Evolutionary conservation across 106 monocot species (phyloP), one percentile per base, ranked within the genome.

Genomic region (Phalaenopsis equestris): DNA sequence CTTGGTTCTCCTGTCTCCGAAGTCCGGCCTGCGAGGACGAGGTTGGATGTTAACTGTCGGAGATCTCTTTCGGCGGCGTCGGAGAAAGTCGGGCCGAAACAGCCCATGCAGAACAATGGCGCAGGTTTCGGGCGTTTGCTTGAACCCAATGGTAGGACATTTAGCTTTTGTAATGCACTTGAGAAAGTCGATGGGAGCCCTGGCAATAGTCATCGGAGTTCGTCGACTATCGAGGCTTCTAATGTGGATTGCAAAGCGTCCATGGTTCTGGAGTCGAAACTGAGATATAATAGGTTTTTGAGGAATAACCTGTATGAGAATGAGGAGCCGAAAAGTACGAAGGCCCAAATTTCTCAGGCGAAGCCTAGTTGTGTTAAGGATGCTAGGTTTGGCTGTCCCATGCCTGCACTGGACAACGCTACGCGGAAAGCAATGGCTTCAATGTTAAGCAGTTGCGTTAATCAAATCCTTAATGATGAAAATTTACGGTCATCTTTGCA

Each of bases 401-500:
- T 45, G 9, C 79, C 84, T 10, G 48, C 77, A 4, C 73, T 93
- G 41, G 67, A 80, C 47, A 85, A 86, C 41, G 80, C 86, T n/a
- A 83, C 83, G 23, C 80, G 82, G 14, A 67, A 55, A 17, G 88
- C 86, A 19, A 16, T 90, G 1, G 19, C 88, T 41, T 85, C 86
- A 18, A 88, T 93, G 55, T 41, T 85, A 55, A 86, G 76, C 17
- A 79, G 84, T 14, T 61, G 81, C 42, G n/a, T 85, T 9, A 80
- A 78, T 11, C 67, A 45, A 2, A 86, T 86, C 80, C 72, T 85
- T 6, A 79, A 81, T 18, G 85, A 90, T 80, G 88, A 79, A 18
- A 83, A 43, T 24, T 88, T 88, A 67, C 85, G 88, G 24, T 82
- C 79, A 19, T 83, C 78, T 9, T 61, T 88, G 8, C 77, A 74